phyloP scores from a whole-genome alignment of 768 basidiomycete species.

The Inosperma sp. region DNA sequence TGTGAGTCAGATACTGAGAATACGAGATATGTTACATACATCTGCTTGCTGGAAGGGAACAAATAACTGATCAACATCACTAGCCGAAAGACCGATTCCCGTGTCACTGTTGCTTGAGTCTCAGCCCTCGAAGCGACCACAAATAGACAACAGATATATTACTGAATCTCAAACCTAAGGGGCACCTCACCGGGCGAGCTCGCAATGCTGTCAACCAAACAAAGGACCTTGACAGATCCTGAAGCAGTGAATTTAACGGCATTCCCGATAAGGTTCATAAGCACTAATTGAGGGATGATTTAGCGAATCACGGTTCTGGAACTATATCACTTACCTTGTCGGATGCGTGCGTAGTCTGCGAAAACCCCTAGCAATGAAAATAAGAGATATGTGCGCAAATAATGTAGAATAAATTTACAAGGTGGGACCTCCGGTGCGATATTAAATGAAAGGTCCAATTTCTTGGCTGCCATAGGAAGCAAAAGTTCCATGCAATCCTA shows the following conservation, averaged over 20 bases:
- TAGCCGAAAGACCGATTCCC: constrained; percentile 64
- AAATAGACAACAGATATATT: constrained; percentile 9
- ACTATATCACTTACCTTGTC: constrained; percentile 47
- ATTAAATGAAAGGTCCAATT: constrained; percentile 68
- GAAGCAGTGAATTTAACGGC: constrained; percentile 68
- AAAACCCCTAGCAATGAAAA: constrained; percentile 47
- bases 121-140: background rate
- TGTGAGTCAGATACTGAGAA: background rate
- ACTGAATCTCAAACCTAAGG: constrained; percentile 67
- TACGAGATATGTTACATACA: constrained; percentile 22
- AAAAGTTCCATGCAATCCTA: constrained; percentile 77
- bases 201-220: constrained; percentile 44
- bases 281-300: constrained; percentile 35
- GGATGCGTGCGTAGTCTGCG: constrained; percentile 68
- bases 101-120: constrained; percentile 47
- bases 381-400: background rate
- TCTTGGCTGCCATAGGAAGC: constrained; percentile 69
- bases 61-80: constrained; percentile 63
- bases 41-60: constrained; percentile 77
- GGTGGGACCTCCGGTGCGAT: constrained; percentile 63
- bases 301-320: background rate
- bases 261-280: constrained; percentile 77
- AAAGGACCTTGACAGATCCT: constrained; percentile 60
- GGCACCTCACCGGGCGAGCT: constrained; percentile 40
- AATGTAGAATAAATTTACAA: constrained; percentile 33